phyloP scores from a whole-genome alignment of 2,329 filamentous ascomycete genomes.

The Ilyonectria destructans region DNA sequence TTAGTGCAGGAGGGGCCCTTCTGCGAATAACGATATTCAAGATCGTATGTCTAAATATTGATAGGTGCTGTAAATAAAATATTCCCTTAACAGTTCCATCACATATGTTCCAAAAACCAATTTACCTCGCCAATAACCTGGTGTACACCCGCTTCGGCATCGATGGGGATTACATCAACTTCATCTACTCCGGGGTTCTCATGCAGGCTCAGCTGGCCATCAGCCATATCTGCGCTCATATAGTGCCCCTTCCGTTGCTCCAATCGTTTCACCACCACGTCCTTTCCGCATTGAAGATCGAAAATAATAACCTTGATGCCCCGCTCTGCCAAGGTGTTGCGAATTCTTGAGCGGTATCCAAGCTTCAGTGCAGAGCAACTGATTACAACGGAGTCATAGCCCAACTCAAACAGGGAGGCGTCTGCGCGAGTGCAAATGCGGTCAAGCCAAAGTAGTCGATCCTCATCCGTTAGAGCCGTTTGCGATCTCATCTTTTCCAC shows the following conservation, averaged over 20 bases:
- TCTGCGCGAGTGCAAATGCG: conserved; percentile 45
- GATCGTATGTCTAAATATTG: no score
- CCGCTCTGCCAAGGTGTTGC: conserved; percentile 38
- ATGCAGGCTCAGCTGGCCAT: conserved; percentile 53
- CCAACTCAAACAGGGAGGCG: conserved; percentile 48
- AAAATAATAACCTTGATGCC: conserved; percentile 53
- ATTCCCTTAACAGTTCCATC: neutral
- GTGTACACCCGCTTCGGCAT: conserved; percentile 35
- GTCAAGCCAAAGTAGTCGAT: conserved; percentile 52
- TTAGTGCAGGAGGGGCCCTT: no score
- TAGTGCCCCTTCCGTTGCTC: conserved; percentile 53
- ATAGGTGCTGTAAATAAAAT: no score
- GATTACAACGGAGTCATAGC: conserved; percentile 51
- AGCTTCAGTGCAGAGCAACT: conserved; percentile 59
- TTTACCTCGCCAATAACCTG: conserved; percentile 39
- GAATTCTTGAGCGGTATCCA: conserved; percentile 53
- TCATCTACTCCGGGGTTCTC: conserved; percentile 51
- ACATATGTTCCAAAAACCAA: conserved; percentile 33
- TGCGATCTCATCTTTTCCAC: conserved; percentile 53
- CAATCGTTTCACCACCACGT: conserved; percentile 51
- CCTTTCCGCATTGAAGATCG: conserved; percentile 53
- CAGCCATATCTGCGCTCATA: conserved; percentile 56
- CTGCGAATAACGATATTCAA: no score
- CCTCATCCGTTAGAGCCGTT: conserved; percentile 52
- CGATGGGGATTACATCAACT: conserved; percentile 54